Base-by-base conservation (phyloP, 1,284 basidiomycete genomes). In the Moesziomyces aphidis region DNA sequence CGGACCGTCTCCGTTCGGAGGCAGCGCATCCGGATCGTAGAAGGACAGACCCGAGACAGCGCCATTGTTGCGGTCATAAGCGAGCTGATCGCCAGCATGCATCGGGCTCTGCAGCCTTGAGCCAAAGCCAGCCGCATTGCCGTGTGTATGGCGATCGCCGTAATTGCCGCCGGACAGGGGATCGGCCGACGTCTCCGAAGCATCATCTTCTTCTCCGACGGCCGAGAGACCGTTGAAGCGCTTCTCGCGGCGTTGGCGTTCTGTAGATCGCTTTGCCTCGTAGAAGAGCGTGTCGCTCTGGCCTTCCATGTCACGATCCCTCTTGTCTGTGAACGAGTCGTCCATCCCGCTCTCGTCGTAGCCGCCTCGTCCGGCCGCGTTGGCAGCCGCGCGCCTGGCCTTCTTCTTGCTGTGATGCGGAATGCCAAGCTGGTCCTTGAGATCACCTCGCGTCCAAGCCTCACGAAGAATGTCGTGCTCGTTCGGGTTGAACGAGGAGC, bases 381-480 rank as follows among this genome's bases (percentile, higher is more conserved):
- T 31, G 17, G 56, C 66, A 17, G 51, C 55, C 17, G 59, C 72
- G 13, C 66, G 61, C 19, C 45, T 52, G 5, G 55, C 66, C 34
- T 28, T 66, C 58, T 64, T 75, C 46, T 67, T 57, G 47, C 43
- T 65, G 15, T 71, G 68, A 31, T 61, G 65, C 34, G 55, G 56
- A 8, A 82, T 55, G 15, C 77, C 80, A 7, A 82, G 75, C 57
- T 70, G 69, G 22, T 76, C 55, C 53, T 82, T 82, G 50, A 82
- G 70, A 46, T 80, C 73, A 9, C 80, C 80, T 4, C 56, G 68
- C 21, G 77, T 67, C 80, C 80, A 82, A 1, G 70, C 73, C 52
- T 82, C 79, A 23, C 80, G 69, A n/a, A 82, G 55, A 13, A 79
- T 60, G 45, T 80, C 79, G 42, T 79, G 72, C 54, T 82, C 72